Base-by-base conservation (phyloP, 2,329 filamentous ascomycete species). In the Fusarium liriodendri region DNA sequence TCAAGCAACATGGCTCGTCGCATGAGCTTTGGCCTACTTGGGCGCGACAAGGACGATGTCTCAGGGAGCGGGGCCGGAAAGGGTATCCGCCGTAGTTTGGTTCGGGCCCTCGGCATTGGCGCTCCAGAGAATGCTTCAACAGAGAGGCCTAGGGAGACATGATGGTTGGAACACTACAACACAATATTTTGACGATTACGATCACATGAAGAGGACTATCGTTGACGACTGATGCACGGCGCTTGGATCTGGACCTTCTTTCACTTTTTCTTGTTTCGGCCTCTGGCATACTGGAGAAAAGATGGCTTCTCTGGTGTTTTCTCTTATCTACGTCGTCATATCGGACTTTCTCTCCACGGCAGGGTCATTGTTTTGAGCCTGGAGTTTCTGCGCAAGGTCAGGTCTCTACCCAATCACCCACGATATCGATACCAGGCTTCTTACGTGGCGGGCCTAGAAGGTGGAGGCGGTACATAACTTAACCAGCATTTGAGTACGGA, bases 1-100 rank as follows among this genome's bases (percentile, higher is more conserved):
- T 50, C 71, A 20, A 72, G 78, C 62, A 83, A 78, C 35, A 77
- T 80, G 4, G 75, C 80, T 22, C 82, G 86, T 29, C 83, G 86
- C 52, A 80, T 88, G 82, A 88, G 87, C 67, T 84, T 88, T 50
- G 86, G 85, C 4, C 79, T 88, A 4, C 78, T 87, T 4, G 84
- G 84, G 5, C 81, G 85, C n/a, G 81, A 83, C 10, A 82, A 79
- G 55, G 80, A 82, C 16, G 82, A 83, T 25, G 76, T 80, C 22
- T 69, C 76, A 6, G 76, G 79, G 11, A 61, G 29, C 38, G 57
- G 37, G 5, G 66, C 78, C 2, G 81, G 81, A 3, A 85, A 85
- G 71, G 83, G 83, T 2, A 83, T 88, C 47, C 80, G 86, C 63
- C 82, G 83, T 67, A 87, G 87, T 72, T 71, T 88, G 67, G 85